A percentile compares a stretch with the other conserved stretches of the same genome.
Evolutionary conservation across 169 alveolate genomes (phyloP).

Genomic region (Plasmodium vinckei): DNA sequence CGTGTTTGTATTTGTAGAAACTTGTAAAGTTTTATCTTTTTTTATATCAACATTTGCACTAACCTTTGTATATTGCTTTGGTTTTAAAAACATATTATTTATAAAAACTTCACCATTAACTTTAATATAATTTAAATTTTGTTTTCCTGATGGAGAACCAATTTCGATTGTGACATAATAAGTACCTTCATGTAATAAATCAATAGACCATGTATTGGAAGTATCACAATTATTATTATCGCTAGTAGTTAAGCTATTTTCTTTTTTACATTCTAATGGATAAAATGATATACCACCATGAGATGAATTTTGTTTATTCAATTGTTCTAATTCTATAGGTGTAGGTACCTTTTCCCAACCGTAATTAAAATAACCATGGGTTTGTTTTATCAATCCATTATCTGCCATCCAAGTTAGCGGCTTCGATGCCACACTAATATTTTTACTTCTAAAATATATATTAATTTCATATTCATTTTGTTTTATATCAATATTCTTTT

Average conservation of each 20-base stretch:
- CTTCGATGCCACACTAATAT: conserved; percentile 27
- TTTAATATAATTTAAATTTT: conserved; percentile 67
- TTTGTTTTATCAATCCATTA: conserved; percentile 61
- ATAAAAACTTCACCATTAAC: conserved; percentile 59
- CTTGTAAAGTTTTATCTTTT: conserved; percentile 34
- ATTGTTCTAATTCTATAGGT: conserved; percentile 24
- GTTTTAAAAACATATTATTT: conserved; percentile 67
- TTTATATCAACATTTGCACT: conserved; percentile 29
- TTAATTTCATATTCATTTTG: conserved; percentile 64
- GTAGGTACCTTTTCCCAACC: conserved; percentile 76
- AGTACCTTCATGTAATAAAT: conserved; percentile 53
- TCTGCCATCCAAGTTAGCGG: conserved; percentile 70
- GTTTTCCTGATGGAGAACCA: conserved; percentile 76
- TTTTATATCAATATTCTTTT: conserved; percentile 12
- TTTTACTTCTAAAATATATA: conserved; percentile 64
- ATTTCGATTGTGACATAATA: conserved; percentile 68
- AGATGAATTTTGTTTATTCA: conserved; percentile 48
- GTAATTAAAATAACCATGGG: conserved; percentile 58
- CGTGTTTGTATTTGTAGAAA: conserved; percentile 71
- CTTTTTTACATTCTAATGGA: conserved; percentile 53
- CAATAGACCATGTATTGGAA: conserved; percentile 75
- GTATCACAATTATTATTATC: conserved; percentile 46
- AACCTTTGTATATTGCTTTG: conserved; percentile 70
- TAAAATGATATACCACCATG: conserved; percentile 71
- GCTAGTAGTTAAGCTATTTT: neutral